Conservation (phyloP, 371 early-diverging fungal genomes). For the Zancudomyces culisetae region DNA sequence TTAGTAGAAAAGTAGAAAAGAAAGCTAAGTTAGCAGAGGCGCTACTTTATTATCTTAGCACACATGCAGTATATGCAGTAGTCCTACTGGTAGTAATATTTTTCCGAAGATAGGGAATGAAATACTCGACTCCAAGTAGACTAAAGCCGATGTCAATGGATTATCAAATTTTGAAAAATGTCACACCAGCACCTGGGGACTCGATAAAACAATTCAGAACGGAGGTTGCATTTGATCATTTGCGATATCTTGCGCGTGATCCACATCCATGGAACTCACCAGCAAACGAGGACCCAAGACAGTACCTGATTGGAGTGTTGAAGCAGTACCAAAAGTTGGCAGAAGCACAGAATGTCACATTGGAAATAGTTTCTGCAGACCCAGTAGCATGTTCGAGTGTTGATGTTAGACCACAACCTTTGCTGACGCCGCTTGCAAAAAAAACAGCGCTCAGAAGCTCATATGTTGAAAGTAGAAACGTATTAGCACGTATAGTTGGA, state of each 20-base stretch:
- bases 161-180: no score
- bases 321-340: not conserved
- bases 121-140: no score
- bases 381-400: not conserved
- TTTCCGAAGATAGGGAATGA: not conserved
- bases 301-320: not conserved
- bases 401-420: no score
- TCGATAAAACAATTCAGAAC: not conserved
- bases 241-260: not conserved
- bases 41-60: not conserved
- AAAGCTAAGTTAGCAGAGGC: no score
- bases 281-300: not conserved
- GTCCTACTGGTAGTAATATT: not conserved
- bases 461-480: not conserved
- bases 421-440: not conserved
- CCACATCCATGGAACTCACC: conserved; percentile 1
- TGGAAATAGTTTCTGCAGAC: not conserved
- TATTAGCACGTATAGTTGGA: conserved; percentile 1
- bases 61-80: not conserved
- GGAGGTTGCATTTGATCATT: not conserved
- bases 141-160: no score
- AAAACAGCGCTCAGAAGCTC: not conserved
- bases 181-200: not conserved
- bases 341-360: not conserved
- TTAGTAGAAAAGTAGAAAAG: no score